phyloP scores from a whole-genome alignment of 1,139 yeast species.

The Diutina neorugosa region DNA sequence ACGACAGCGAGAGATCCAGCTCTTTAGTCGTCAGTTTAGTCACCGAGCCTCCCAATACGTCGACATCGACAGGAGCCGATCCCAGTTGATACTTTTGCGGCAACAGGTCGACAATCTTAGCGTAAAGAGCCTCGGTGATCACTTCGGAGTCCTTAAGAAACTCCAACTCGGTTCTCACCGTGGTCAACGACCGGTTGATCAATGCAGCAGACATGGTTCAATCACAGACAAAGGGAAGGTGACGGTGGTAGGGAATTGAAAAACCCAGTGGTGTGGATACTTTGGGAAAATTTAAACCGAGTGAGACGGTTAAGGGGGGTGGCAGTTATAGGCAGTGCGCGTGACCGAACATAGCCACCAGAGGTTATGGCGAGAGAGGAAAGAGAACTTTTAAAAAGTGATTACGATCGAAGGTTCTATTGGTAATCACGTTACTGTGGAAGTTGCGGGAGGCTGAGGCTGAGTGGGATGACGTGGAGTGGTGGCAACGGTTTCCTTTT shows the following conservation, averaged over 20 bases:
- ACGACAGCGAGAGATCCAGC: background rate
- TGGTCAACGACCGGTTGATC: conserved; percentile 68
- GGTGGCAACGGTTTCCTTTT: no score
- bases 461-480: no score
- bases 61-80: conserved; percentile 37
- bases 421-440: no score
- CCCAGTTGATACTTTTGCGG: conserved; percentile 53
- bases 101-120: conserved; percentile 37
- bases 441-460: no score
- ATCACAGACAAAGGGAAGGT: background rate
- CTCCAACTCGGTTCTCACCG: conserved; percentile 68
- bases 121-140: conserved; percentile 45
- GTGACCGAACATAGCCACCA: background rate
- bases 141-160: conserved; percentile 71
- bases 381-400: background rate
- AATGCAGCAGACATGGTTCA: conserved; percentile 39
- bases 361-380: background rate
- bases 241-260: no score
- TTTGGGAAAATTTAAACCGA: background rate
- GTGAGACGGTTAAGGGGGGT: background rate
- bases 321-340: background rate
- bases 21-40: conserved; percentile 9
- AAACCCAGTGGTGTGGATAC: background rate
- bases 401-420: no score
- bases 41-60: conserved; percentile 24